Evolutionary conservation across 257 asterid species (phyloP).

Genomic region (Paulownia fortunei): DNA sequence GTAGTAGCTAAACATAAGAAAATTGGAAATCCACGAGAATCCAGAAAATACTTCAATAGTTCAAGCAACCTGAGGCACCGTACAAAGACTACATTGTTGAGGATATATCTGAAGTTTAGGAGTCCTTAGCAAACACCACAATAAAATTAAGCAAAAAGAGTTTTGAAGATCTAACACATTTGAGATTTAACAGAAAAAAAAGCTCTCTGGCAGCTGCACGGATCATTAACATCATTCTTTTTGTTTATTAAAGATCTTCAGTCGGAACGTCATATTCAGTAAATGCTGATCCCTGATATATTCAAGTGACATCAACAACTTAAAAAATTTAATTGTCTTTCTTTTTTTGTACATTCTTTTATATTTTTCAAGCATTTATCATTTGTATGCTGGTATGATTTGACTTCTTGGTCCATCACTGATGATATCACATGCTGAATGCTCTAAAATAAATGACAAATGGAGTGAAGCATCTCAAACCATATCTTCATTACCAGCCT

Average conservation of each 20-base stretch:
- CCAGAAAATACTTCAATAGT: constrained; percentile 1
- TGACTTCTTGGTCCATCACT: not conserved
- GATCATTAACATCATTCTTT: not conserved
- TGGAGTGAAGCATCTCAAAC: not conserved
- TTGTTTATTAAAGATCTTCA: not conserved
- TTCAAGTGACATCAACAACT: not conserved
- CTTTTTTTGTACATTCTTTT: not conserved
- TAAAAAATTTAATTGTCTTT: not conserved
- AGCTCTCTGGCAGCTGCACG: not conserved
- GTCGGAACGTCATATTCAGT: not conserved
- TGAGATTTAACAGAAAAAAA: not conserved
- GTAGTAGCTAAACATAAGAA: constrained; percentile 19
- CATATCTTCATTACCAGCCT: not conserved
- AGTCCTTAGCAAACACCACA: not conserved
- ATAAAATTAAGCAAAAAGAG: not conserved
- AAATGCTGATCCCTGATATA: constrained; percentile 1
- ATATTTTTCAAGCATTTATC: not conserved
- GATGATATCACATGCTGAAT: not conserved
- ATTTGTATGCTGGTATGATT: not conserved
- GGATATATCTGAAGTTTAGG: not conserved
- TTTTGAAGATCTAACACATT: not conserved
- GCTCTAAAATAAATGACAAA: not conserved
- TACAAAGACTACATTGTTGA: not conserved
- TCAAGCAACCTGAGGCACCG: constrained; percentile 10
- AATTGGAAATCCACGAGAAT: constrained; percentile 9